Base-by-base conservation (phyloP, 805 yeast species). In the Hanseniaspora thailandica region DNA sequence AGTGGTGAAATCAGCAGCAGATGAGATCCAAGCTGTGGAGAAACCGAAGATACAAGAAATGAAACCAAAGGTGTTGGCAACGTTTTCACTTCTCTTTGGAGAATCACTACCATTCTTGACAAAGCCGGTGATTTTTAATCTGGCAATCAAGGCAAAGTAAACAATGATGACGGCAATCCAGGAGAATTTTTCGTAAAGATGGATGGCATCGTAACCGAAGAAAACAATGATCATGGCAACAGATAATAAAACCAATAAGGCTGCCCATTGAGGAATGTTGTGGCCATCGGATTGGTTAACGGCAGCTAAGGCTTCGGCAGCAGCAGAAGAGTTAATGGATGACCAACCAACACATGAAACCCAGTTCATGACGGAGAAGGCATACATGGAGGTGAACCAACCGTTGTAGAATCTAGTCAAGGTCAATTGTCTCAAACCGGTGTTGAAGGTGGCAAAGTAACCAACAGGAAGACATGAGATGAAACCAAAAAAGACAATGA, bases 291-390 rank as follows among this genome's bases (percentile, higher is more conserved):
- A 68, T 57, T 67, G 71, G 71, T 86, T 86, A 56, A 89, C 82
- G 63, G 84, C 78, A 69, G 82, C 80, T 56, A 88, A 72, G 58
- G 88, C 71, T 67, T 86, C 93, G 23, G 96, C 95, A 34, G 93
- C 80, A 30, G 88, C 84, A 78, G 88, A 84, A 57, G 85, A 86
- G 69, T 89, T 89, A 46, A 87, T 90, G 9, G 95, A 86, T 68
- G 93, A 85, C 97, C 97, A 89, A 61, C 97, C 96, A 54, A 88
- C 78, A 76, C 95, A 86, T 26, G 95, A 89, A 57, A 89, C 67
- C 62, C 81, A 76, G 64, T 88, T 87, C 65, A 89, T 73, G 45
- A 82, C 66, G 9, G 94, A 82, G 62, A 86, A 83, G 4, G 44
- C 38, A 55, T 87, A 74, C 66, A 95, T 77, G 69, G 84, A 81